Conservation (phyloP, 75 land plant species). For the Cupressus sempervirens region DNA sequence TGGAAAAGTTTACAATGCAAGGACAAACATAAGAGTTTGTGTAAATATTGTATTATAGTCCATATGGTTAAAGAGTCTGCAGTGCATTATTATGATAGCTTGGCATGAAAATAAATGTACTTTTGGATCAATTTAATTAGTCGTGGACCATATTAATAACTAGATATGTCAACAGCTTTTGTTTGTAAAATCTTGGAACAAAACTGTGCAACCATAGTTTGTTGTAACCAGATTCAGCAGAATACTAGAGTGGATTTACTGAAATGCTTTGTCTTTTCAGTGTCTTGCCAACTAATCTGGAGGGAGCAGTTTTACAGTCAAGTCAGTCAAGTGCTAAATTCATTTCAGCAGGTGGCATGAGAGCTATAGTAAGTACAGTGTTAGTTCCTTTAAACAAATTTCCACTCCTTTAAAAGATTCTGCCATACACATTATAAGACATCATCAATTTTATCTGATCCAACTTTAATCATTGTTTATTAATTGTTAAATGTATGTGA, state of each 20-base stretch:
- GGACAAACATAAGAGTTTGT: neutral
- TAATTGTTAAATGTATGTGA: neutral
- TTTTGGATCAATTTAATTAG: neutral
- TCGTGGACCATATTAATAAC: neutral
- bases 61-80: neutral
- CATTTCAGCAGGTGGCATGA: constrained; percentile 75
- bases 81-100: neutral
- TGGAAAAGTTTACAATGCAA: neutral
- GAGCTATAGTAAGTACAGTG: constrained; percentile 71
- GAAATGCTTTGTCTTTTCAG: constrained; percentile 33
- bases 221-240: neutral
- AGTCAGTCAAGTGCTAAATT: constrained; percentile 62
- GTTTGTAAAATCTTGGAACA: neutral
- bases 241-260: neutral
- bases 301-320: constrained; percentile 80
- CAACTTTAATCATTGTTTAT: neutral
- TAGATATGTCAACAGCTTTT: neutral
- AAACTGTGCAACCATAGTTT: neutral
- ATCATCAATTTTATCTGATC: neutral
- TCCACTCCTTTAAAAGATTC: neutral
- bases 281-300: constrained; percentile 79
- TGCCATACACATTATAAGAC: neutral
- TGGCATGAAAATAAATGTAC: neutral
- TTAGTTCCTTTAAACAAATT: neutral
- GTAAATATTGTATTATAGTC: neutral